Base-by-base conservation (phyloP, 352 stramenopile species). In the Globisporangium middletonii region DNA sequence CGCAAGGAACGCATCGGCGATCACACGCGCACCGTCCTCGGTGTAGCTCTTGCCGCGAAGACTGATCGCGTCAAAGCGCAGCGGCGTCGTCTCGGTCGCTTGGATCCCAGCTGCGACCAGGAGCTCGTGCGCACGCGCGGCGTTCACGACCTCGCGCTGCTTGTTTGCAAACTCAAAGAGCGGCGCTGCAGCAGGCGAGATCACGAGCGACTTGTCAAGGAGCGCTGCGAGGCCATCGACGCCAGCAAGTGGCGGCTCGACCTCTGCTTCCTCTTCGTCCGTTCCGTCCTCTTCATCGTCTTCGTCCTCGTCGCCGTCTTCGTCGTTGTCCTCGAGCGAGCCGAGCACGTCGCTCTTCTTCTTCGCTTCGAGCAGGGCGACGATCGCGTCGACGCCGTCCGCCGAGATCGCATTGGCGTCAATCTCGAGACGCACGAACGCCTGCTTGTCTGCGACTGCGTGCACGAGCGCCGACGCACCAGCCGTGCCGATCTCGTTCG, bases 401-500 rank as follows among this genome's bases (percentile, higher is more conserved):
- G 65, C 65, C 50, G 83, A 89, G 49, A 95, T 89, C 66, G 86
- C 77, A 66, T 93, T 95, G 33, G 83, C 86, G 28, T 95, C 83
- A 18, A 95, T 76, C 53, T 89, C 69, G 15, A 95, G 59, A n/a
- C 66, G 67, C 45, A 59, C 63, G 43, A 95, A 72, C 18, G 50
- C 15, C 23, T 68, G 30, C 69, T 95, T 95, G 28, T 68, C 62
- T 0, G 64, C 75, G 26, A 89, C 63, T 28, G 78, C 75, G 41
- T 78, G 70, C 1, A 86, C 80, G 0, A 98, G 71, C 30, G 88
- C 88, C 35, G 89, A 46, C 3, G 86, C 90, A n/a, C 92, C 92
- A n/a, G 74, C 88, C 18, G 86, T 86, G 18, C 85, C 79, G 57
- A 97, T 92, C 69, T 97, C 83, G 62, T 95, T 97, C 37, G 85